A percentile compares a stretch with the other conserved stretches of the same genome.
Evolutionary conservation across 345 rosid genomes (phyloP).

Genomic region (Excoecaria agallocha): DNA sequence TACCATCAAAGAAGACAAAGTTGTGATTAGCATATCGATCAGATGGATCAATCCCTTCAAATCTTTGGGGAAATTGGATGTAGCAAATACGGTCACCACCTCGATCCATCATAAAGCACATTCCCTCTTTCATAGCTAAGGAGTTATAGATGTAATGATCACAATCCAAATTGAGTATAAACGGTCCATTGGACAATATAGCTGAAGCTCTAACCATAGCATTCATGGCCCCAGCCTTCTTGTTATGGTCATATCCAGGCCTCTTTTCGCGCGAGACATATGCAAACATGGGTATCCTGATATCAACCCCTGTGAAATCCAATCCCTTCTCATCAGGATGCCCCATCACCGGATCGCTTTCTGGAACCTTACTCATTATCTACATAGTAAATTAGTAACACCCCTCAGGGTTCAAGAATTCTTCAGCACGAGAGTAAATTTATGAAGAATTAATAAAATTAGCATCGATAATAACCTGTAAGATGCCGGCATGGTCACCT

Average conservation of each 20-base stretch:
- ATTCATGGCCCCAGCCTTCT: constrained; percentile 97
- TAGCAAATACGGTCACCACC: constrained; percentile 90
- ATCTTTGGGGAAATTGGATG: constrained; percentile 89
- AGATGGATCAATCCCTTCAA: constrained; percentile 95
- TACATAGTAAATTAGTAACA: constrained; percentile 15
- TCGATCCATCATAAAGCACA: constrained; percentile 99
- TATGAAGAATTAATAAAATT: no score
- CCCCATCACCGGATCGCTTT: constrained; percentile 66
- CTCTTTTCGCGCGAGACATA: constrained; percentile 84
- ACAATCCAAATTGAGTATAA: constrained; percentile 82
- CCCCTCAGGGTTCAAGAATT: constrained; percentile 1
- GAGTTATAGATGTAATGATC: constrained; percentile 84
- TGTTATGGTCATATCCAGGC: constrained; percentile 81
- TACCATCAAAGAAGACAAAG: constrained; percentile 85
- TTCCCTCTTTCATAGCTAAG: constrained; percentile 74
- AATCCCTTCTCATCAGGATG: constrained; percentile 56
- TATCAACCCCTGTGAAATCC: constrained; percentile 74
- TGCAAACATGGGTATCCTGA: constrained; percentile 78
- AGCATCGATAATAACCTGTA: constrained; percentile 36
- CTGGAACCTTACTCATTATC: constrained; percentile 86
- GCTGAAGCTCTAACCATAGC: constrained; percentile 94
- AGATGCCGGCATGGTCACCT: constrained; percentile 90
- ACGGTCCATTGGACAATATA: constrained; percentile 76
- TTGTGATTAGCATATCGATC: constrained; percentile 93
- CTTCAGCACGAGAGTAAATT: not conserved